phyloP scores from a whole-genome alignment of 495 filamentous ascomycete species.

The Hypoxylon lenormandii region DNA sequence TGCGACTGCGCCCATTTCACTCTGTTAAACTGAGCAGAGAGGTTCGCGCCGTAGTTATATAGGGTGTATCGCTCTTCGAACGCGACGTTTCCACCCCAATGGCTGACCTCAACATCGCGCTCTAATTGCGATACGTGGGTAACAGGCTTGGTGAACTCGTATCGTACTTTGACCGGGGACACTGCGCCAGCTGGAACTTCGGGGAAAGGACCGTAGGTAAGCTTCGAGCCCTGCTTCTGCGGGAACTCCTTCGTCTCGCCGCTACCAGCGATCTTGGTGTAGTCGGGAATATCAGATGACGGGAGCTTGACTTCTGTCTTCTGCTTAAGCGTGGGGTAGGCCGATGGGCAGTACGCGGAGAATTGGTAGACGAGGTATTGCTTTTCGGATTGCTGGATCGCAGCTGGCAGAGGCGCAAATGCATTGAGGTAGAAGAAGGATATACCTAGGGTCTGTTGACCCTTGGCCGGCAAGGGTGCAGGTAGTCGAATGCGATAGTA shows the following conservation, averaged over 20 bases:
- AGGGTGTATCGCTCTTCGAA: conserved; percentile 94
- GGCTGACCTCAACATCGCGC: conserved; percentile 92
- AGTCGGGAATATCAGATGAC: conserved; percentile 80
- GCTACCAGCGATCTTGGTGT: conserved; percentile 75
- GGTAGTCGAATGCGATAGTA: conserved; percentile 87
- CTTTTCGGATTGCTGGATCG: conserved; percentile 80
- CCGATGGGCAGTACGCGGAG: conserved; percentile 82
- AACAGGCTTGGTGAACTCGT: conserved; percentile 94
- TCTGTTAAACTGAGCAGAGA: conserved; percentile 85
- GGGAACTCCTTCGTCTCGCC: conserved; percentile 76
- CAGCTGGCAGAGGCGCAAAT: conserved; percentile 80
- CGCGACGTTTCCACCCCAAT: conserved; percentile 97
- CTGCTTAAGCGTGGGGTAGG: conserved; percentile 86
- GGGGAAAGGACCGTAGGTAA: conserved; percentile 92
- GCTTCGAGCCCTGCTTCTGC: conserved; percentile 81
- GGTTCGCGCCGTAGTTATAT: conserved; percentile 83
- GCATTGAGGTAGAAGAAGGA: conserved; percentile 80
- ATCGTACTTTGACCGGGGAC: conserved; percentile 81
- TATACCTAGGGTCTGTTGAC: conserved; percentile 86
- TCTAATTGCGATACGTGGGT: conserved; percentile 79
- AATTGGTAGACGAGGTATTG: conserved; percentile 88
- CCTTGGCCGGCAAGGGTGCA: conserved; percentile 75
- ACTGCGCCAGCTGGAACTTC: conserved; percentile 77
- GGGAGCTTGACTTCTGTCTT: conserved; percentile 97
- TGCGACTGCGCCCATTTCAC: conserved; percentile 81